Base-by-base conservation (phyloP, 257 asterid genomes). In the Penstemon davidsonii region DNA sequence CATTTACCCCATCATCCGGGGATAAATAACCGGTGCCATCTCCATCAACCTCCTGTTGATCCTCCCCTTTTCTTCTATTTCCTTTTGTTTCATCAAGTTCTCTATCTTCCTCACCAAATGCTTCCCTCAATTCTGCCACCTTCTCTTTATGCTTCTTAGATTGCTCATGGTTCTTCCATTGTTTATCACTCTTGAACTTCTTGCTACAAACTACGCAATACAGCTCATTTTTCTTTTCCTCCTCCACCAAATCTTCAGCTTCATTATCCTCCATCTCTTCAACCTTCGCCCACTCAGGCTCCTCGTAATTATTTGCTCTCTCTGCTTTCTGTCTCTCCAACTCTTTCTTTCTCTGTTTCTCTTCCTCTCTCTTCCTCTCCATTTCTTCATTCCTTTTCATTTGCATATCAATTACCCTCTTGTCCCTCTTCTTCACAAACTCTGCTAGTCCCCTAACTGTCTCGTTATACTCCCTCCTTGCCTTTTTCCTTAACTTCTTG, bases 101-200 rank as follows among this genome's bases (percentile, higher is more conserved):
- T 78, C 66, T 75, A 70, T 88, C 96, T 78, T 88, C 95, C 33
- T 87, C 86, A 39, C 64, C 70, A 73, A 94, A 91, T 64, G 91
- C 92, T 39, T 83, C 80, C 79, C 90, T 85, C 79, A 94, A 75
- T 64, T 86, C 93, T n/a, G 91, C 86, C 66, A 91, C 84, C 78
- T 86, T 94, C 75, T 94, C 96, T 79, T 88, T 94, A 80, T 94
- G 99, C 84, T 94, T 94, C 80, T 87, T 94, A 6, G 96, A 94
- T 81, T 87, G 97, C 78, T 94, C 96, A 4, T 94, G 97, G 81
- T 94, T 94, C 80, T 85, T 87, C 99, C 97, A 94, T 77, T 94
- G 99, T 75, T 88, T 94, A 66, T 94, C 97, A 55, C 93, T 91
- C 90, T 82, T 94, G 75, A 94, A 94, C 82, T 87, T 94, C 87